Conservation (phyloP, 2,329 filamentous ascomycete species). For the Penicillium sp. region DNA sequence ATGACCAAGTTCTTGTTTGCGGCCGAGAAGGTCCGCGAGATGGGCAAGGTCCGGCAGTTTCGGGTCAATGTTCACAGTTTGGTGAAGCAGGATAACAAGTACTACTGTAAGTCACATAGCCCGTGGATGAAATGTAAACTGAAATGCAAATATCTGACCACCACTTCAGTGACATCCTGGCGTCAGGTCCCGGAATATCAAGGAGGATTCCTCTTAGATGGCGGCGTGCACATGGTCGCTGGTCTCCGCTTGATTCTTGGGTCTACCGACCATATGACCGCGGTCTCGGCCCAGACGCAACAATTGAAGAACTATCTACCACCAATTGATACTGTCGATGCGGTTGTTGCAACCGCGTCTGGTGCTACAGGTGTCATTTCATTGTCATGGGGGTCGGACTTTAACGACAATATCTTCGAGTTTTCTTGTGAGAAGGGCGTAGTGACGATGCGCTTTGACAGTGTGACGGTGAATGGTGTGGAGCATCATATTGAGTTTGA, state of each 20-base stretch:
- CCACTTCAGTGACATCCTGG: constrained; percentile 49
- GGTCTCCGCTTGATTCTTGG: constrained; percentile 56
- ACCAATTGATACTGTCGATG: constrained; percentile 61
- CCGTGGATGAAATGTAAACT: neutral
- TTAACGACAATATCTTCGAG: constrained; percentile 53
- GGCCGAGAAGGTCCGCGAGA: constrained; percentile 48
- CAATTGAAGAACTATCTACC: constrained; percentile 57
- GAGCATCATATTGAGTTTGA: constrained; percentile 52
- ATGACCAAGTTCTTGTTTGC: constrained; percentile 53
- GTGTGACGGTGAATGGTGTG: constrained; percentile 42
- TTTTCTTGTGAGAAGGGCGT: constrained; percentile 57
- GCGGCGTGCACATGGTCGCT: constrained; percentile 61
- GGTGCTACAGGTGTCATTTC: constrained; percentile 56
- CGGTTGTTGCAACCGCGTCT: constrained; percentile 51
- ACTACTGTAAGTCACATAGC: constrained; percentile 47
- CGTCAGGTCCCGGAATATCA: constrained; percentile 60
- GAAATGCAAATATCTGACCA: constrained; percentile 11
- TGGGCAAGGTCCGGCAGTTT: constrained; percentile 57
- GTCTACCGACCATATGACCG: constrained; percentile 46
- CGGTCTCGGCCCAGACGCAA: constrained; percentile 54
- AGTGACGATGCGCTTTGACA: constrained; percentile 49
- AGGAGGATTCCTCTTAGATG: constrained; percentile 63
- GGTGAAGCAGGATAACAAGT: constrained; percentile 57
- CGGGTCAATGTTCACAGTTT: constrained; percentile 51
- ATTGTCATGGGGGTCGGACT: constrained; percentile 58